Percentiles rank a stretch among this genome's conserved stretches.
These are phyloP conservation scores for Lachnellula suecica DNA, from an alignment of 2,329 filamentous ascomycete genomes.

Conservation along the genomic window DNA sequence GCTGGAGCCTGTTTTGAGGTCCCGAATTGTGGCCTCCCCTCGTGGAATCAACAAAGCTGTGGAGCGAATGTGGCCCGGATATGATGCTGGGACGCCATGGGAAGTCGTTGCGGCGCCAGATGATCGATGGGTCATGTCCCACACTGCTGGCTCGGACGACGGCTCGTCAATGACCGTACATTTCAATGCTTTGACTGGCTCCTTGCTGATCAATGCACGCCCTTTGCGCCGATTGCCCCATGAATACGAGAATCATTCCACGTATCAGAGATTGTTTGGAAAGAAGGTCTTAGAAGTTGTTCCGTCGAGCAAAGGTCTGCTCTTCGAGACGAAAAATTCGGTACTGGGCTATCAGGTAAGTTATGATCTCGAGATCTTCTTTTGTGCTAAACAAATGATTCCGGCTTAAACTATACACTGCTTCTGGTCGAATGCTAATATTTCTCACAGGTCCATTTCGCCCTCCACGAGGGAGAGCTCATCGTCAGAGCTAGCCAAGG, in stretches of 20 bases:
- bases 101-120: conserved; percentile 21
- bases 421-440: not conserved
- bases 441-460: conserved; percentile 34
- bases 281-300: conserved; percentile 32
- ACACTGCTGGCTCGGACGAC: conserved; percentile 11
- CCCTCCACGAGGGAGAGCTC: conserved; percentile 27
- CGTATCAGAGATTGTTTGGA: conserved; percentile 20
- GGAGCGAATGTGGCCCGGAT: conserved; percentile 29
- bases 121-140: conserved; percentile 35
- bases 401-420: not conserved
- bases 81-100: conserved; percentile 27
- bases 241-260: conserved; percentile 37
- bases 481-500: conserved; percentile 26
- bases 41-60: conserved; percentile 27
- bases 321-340: conserved; percentile 31
- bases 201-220: conserved; percentile 51
- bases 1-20: conserved; percentile 19
- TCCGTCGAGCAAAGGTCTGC: conserved; percentile 36
- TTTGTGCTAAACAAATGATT: not conserved
- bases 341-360: conserved; percentile 29
- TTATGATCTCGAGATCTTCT: not conserved
- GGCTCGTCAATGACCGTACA: conserved; percentile 34
- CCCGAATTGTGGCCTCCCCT: conserved; percentile 17
- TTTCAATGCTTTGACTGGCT: conserved; percentile 50
- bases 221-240: conserved; percentile 47